These are phyloP conservation scores for Cryptosporidium xiaoi DNA, from an alignment of 169 alveolate species.

Conservation along the genomic window DNA sequence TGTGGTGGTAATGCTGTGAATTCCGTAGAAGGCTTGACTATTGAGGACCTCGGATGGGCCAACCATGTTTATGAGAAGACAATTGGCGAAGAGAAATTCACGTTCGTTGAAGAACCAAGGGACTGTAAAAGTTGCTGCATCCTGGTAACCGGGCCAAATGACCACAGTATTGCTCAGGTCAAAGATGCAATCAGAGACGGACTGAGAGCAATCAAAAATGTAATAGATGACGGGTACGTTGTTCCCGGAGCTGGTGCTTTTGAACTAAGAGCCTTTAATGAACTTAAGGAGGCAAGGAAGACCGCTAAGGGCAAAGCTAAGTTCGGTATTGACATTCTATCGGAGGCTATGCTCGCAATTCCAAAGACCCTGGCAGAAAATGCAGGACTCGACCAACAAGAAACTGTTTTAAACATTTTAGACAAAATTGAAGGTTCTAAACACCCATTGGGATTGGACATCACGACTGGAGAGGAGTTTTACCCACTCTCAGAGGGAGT, in stretches of 20 bases:
- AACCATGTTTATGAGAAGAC: constrained; percentile 93
- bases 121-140: constrained; percentile 97
- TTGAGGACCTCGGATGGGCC: constrained; percentile 97
- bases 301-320: constrained; percentile 93
- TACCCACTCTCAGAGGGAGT: constrained; percentile 93
- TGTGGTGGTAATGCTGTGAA: constrained; percentile 99
- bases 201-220: constrained; percentile 96
- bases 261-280: constrained; percentile 92
- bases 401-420: constrained; percentile 88
- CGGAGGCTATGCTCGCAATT: constrained; percentile 93
- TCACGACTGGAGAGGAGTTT: constrained; percentile 92
- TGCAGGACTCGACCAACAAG: constrained; percentile 96
- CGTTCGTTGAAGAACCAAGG: constrained; percentile 97
- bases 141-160: constrained; percentile 97
- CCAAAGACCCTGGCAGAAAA: constrained; percentile 97
- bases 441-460: constrained; percentile 94
- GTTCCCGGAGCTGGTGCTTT: constrained; percentile 99
- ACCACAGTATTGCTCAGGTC: constrained; percentile 91
- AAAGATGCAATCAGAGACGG: constrained; percentile 99
- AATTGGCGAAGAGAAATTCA: constrained; percentile 97
- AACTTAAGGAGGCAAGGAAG: constrained; percentile 83
- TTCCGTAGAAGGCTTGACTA: constrained; percentile 95
- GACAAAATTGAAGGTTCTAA: constrained; percentile 88
- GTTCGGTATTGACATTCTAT: constrained; percentile 95
- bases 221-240: constrained; percentile 93